Evolutionary conservation across 2,329 filamentous ascomycete species (phyloP), one percentile per base, ranked within the genome.

Genomic region (Talaromyces funiculosus): DNA sequence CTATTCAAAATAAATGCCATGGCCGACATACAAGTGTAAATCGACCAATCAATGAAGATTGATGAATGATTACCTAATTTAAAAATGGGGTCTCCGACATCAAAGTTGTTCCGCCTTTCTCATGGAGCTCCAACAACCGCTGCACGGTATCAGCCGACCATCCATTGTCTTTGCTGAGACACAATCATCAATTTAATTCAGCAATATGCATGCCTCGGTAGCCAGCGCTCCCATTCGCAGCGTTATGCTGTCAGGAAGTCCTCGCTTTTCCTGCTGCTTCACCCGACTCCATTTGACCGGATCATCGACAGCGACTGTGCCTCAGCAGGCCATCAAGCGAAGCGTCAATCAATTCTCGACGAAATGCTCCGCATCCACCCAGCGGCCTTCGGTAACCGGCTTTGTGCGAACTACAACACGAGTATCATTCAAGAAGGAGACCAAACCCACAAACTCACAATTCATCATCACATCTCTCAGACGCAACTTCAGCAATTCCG

Each of bases 221-320:
- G 63, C 72, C 55, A 68, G 62, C 61, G 67, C 68, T 61, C 71
- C 74, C n/a, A 53, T 74, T 59, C 75, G 73, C 37, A 69, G 70
- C 29, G 67, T 66, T n/a, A 64, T 71, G 22, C 59, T 74, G 9
- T 63, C 68, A 45, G 62, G 69, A 53, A 62, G 60, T 40, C 47
- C 55, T 24, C 60, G 60, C 40, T 58, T 61, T 38, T 61, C 67
- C 29, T 64, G 66, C 22, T 51, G 67, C 43, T 51, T 71, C 33
- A 63, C 58, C 57, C 65, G 69, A 4, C 67, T 71, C 63, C 22
- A 42, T 37, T 22, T 60, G 29, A 45, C 56, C 10, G 38, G 43
- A 31, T 31, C 45, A 45, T 60, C 45, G 63, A 63, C 54, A n/a
- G 22, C 53, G 24, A 10, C 53, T n/a, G 16, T 9, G 16, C 10